These are phyloP conservation scores for Pyricularia pennisetigena DNA, from an alignment of 2,329 filamentous ascomycete genomes.

Conservation along the genomic window DNA sequence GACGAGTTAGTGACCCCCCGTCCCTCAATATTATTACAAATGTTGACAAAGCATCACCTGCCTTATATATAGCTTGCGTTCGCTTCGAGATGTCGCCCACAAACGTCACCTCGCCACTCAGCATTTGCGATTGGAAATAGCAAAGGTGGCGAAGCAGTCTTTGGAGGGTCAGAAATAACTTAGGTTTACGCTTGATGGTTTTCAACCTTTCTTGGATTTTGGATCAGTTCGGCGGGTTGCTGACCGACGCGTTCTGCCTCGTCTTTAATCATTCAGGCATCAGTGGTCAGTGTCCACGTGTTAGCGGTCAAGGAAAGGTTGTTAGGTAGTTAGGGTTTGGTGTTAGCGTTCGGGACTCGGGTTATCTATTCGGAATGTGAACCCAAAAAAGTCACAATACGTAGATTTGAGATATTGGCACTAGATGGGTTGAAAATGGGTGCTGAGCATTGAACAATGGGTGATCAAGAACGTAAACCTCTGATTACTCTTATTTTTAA, in stretches of 20 bases:
- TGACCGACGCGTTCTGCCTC: neutral
- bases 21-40: too few species aligned
- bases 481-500: neutral
- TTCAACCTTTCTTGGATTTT: neutral
- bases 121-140: neutral
- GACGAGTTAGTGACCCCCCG: too few species aligned
- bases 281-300: neutral
- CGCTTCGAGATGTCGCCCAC: neutral
- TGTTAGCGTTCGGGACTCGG: neutral
- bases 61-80: too few species aligned
- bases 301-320: neutral
- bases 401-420: neutral
- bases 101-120: neutral
- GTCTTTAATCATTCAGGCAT: neutral
- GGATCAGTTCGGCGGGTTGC: neutral
- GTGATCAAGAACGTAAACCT: neutral
- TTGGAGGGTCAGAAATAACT: neutral
- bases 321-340: neutral
- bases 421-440: neutral
- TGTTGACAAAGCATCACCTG: too few species aligned
- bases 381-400: neutral
- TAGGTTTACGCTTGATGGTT: neutral
- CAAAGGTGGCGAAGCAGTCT: neutral
- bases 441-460: too few species aligned
- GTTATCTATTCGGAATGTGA: neutral